Conservation (phyloP, 495 filamentous ascomycete genomes). For the Trichodelitschia bisporula region DNA sequence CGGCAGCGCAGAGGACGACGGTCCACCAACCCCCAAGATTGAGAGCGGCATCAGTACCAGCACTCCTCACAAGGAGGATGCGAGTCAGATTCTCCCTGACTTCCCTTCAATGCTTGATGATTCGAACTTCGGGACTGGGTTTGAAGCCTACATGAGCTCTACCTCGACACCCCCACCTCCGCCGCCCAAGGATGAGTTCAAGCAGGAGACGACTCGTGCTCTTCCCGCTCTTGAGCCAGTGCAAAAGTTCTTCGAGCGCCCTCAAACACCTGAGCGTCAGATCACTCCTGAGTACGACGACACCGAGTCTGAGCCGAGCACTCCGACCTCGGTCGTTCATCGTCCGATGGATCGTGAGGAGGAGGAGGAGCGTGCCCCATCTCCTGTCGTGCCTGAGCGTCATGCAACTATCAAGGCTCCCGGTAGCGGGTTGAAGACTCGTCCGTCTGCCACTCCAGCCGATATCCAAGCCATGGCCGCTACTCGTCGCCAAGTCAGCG, state of each 20-base stretch:
- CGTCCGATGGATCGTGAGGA: constrained; percentile 25
- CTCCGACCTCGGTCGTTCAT: constrained; percentile 85
- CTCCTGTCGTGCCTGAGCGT: constrained; percentile 49
- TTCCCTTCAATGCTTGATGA: too few species aligned
- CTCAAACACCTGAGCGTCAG: constrained; percentile 33
- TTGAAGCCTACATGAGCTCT: too few species aligned
- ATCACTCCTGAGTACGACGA: constrained; percentile 28
- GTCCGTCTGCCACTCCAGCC: constrained; percentile 64
- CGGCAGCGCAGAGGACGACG: constrained; percentile 7
- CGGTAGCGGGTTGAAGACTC: constrained; percentile 69
- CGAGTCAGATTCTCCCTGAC: too few species aligned
- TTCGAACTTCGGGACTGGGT: too few species aligned
- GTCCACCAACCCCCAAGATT: constrained; percentile 10
- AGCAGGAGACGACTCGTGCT: too few species aligned
- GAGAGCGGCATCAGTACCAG: constrained; percentile 7
- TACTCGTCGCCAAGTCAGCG: constrained; percentile 61
- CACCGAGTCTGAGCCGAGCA: constrained; percentile 35
- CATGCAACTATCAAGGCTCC: constrained; percentile 78
- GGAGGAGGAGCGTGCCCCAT: constrained; percentile 17
- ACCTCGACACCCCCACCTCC: constrained; percentile 23
- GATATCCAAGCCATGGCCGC: constrained; percentile 77
- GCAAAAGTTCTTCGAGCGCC: constrained; percentile 27
- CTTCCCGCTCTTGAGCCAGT: constrained; percentile 25
- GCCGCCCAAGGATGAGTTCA: constrained; percentile 6
- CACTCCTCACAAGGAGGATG: too few species aligned